A percentile compares a stretch with the other conserved stretches of the same genome.
Evolutionary conservation across 345 rosid species (phyloP).

Genomic region (Eucalyptus globulus): DNA sequence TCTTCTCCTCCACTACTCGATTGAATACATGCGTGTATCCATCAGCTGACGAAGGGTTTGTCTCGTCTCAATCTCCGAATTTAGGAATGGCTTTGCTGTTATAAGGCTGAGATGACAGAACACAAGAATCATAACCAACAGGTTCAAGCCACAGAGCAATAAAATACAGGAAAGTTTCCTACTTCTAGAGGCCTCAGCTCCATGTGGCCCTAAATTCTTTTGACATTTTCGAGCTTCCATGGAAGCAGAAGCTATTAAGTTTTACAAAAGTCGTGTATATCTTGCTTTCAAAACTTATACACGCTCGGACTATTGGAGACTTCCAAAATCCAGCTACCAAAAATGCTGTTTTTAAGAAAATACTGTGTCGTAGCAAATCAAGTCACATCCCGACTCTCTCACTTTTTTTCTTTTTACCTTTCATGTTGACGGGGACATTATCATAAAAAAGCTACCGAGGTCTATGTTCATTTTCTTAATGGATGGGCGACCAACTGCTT

Average conservation of each 20-base stretch:
- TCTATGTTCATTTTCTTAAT: background rate
- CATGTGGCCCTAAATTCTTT: background rate
- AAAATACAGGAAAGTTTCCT: background rate
- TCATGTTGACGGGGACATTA: background rate
- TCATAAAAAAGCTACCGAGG: background rate
- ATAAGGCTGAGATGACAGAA: constrained; percentile 1
- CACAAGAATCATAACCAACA: background rate
- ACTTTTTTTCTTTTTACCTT: background rate
- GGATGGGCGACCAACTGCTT: background rate
- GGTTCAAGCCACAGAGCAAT: background rate
- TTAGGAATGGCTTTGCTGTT: constrained; percentile 8
- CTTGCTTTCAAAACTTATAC: background rate
- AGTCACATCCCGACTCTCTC: background rate
- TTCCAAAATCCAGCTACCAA: background rate
- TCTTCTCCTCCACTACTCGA: constrained; percentile 12
- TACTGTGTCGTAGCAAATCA: background rate
- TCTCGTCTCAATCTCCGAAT: constrained; percentile 28
- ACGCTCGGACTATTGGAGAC: background rate
- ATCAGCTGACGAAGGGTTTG: constrained; percentile 13
- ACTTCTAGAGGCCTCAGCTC: background rate
- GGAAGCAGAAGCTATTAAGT: background rate
- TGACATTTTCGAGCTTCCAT: background rate
- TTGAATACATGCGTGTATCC: constrained; percentile 11
- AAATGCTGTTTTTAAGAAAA: background rate
- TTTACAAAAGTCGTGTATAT: background rate